A percentile compares a stretch with the other conserved stretches of the same genome.
phyloP scores from a whole-genome alignment of 2,329 filamentous ascomycete species.

The Chrysoporthe deuterocubensis region DNA sequence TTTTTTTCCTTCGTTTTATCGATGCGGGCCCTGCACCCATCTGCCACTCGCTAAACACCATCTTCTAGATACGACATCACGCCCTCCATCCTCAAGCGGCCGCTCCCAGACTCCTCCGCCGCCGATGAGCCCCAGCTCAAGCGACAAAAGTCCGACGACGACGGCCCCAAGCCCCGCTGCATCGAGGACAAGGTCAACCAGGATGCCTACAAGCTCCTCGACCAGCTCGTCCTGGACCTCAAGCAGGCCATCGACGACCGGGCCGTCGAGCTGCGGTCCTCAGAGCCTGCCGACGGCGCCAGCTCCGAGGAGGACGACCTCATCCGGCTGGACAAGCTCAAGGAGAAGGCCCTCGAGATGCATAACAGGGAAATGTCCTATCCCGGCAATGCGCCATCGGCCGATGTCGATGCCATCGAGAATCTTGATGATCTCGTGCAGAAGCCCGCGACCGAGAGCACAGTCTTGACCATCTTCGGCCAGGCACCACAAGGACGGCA shows the following conservation, averaged over 20 bases:
- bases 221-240: slow-evolving; percentile 66
- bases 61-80: slow-evolving; percentile 55
- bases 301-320: slow-evolving; percentile 42
- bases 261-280: slow-evolving; percentile 51
- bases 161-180: slow-evolving; percentile 40
- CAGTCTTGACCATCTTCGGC: slow-evolving; percentile 77
- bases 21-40: not conserved
- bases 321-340: slow-evolving; percentile 59
- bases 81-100: slow-evolving; percentile 59
- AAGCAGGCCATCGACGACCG: slow-evolving; percentile 40
- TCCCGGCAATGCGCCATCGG: slow-evolving; percentile 44
- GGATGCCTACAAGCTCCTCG: slow-evolving; percentile 61
- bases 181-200: slow-evolving; percentile 59
- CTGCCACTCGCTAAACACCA: not conserved
- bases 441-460: slow-evolving; percentile 49
- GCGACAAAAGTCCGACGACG: slow-evolving; percentile 60
- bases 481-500: slow-evolving; percentile 75
- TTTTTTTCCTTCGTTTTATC: not conserved
- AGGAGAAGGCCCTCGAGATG: slow-evolving; percentile 64
- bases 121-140: slow-evolving; percentile 61
- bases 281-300: slow-evolving; percentile 36
- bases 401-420: slow-evolving; percentile 34
- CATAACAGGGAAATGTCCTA: slow-evolving; percentile 64
- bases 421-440: slow-evolving; percentile 46
- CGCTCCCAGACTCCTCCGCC: slow-evolving; percentile 48